These are phyloP conservation scores for Chalaropsis thielavioides DNA, from an alignment of 2,329 filamentous ascomycete genomes.

Conservation along the genomic window DNA sequence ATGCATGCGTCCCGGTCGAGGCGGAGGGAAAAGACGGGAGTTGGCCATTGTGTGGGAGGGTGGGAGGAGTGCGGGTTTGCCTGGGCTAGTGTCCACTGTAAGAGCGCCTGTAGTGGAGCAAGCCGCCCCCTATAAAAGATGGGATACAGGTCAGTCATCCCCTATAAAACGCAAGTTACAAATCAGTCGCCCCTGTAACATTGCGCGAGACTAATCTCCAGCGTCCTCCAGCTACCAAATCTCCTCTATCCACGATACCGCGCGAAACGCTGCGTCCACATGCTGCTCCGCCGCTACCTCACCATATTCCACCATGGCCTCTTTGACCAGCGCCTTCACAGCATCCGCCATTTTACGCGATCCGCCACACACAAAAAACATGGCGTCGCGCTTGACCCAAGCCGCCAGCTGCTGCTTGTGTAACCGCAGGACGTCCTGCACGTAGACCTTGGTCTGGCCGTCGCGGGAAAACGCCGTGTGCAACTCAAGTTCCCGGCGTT, in stretches of 20 bases:
- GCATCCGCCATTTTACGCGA: slow-evolving; percentile 44
- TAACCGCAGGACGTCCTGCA: slow-evolving; percentile 28
- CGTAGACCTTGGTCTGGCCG: slow-evolving; percentile 33
- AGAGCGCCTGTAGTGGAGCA: too few relatives aligned
- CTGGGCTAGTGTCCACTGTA: too few relatives aligned
- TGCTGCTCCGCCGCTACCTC: slow-evolving; percentile 25
- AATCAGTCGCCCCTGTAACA: too few relatives aligned
- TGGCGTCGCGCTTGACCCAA: slow-evolving; percentile 28
- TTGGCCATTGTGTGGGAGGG: too few relatives aligned
- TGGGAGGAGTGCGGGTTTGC: too few relatives aligned
- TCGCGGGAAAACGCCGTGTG: slow-evolving; percentile 35
- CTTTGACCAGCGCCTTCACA: slow-evolving; percentile 37
- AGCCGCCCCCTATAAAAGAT: too few relatives aligned
- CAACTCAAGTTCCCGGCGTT: slow-evolving; percentile 23
- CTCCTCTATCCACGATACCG: slow-evolving; percentile 40
- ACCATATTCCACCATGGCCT: slow-evolving; percentile 31
- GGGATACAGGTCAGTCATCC: too few relatives aligned
- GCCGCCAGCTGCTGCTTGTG: slow-evolving; percentile 23
- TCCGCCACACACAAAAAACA: slow-evolving; percentile 42
- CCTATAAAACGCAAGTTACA: too few relatives aligned
- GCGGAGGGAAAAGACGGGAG: too few relatives aligned
- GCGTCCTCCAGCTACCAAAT: slow-evolving; percentile 33
- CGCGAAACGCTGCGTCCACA: slow-evolving; percentile 27
- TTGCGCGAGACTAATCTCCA: too few relatives aligned
- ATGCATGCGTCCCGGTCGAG: too few relatives aligned